Percentiles rank a stretch among this genome's conserved stretches.
phyloP scores from a whole-genome alignment of 805 yeast genomes.

The Ogataea glucozyma region DNA sequence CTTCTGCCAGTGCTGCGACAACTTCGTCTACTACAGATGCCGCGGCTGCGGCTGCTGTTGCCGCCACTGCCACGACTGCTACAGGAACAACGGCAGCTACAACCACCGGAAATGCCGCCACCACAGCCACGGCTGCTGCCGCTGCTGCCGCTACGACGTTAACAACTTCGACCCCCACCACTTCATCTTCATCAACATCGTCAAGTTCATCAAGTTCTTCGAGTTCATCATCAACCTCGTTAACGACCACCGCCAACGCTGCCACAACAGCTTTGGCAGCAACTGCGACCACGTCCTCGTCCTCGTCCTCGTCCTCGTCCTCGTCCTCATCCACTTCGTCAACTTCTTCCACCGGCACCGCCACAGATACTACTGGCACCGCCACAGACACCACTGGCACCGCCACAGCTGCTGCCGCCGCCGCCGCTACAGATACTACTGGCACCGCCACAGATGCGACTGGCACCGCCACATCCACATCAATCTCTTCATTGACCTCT shows the following conservation, averaged over 20 bases:
- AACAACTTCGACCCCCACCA: constrained; percentile 7
- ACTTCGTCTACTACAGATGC: constrained; percentile 10
- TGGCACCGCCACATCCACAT: constrained; percentile 22
- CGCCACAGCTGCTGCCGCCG: constrained; percentile 12
- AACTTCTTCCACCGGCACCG: constrained; percentile 9
- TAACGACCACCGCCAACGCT: constrained; percentile 11
- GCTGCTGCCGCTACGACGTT: constrained; percentile 7
- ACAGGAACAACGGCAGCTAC: constrained; percentile 19
- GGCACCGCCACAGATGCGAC: constrained; percentile 12
- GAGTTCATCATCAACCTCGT: neutral
- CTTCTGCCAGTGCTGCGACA: constrained; percentile 16
- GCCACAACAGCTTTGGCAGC: constrained; percentile 1
- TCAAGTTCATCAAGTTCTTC: neutral
- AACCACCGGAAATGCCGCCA: constrained; percentile 10
- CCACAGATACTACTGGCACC: constrained; percentile 1
- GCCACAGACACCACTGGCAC: constrained; percentile 10
- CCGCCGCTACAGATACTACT: constrained; percentile 17
- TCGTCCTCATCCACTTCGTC: constrained; percentile 10
- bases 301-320: constrained; percentile 4
- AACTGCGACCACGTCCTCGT: constrained; percentile 8
- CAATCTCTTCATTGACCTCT: constrained; percentile 30
- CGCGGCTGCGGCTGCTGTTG: constrained; percentile 7
- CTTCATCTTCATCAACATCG: neutral
- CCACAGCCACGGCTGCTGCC: constrained; percentile 13
- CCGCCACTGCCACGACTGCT: constrained; percentile 15